These are phyloP conservation scores for Venturia asperata DNA, from an alignment of 2,329 filamentous ascomycete species.

Conservation along the genomic window DNA sequence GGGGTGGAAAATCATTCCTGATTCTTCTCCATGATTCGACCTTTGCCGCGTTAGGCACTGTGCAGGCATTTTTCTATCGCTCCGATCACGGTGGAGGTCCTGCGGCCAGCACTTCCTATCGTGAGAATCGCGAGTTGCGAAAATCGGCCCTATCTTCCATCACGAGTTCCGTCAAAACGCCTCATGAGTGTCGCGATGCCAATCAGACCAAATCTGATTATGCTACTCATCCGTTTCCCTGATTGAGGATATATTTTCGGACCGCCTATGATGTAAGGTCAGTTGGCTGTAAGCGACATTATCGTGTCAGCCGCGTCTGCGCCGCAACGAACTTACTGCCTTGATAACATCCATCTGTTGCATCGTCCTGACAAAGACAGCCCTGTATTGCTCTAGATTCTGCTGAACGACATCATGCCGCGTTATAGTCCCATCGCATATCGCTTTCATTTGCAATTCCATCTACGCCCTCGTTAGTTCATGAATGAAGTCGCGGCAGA, in stretches of 20 bases:
- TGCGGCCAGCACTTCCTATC: not conserved
- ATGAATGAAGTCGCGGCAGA: not conserved
- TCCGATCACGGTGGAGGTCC: not conserved
- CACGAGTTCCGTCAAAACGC: not conserved
- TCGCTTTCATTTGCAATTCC: conserved; percentile 94
- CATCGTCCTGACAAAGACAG: conserved; percentile 75
- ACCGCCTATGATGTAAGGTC: conserved; percentile 28
- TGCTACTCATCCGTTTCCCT: conserved; percentile 15
- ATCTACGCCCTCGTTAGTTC: conserved; percentile 45
- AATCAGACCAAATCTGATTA: not conserved
- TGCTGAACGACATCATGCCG: conserved; percentile 69
- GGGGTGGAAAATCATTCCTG: not conserved
- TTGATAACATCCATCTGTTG: conserved; percentile 62
- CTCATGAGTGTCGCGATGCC: not conserved
- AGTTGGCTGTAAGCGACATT: not conserved
- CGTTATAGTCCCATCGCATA: conserved; percentile 78
- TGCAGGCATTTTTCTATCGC: not conserved
- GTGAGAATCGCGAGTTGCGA: not conserved
- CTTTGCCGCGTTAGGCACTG: not conserved
- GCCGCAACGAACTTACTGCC: conserved; percentile 33
- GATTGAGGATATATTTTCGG: conserved; percentile 34
- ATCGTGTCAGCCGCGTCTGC: not conserved
- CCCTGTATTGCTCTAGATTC: conserved; percentile 78
- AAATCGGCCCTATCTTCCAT: not conserved
- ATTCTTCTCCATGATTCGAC: not conserved